Base-by-base conservation (phyloP, 2,329 filamentous ascomycete species). In the Alternaria infectoria region DNA sequence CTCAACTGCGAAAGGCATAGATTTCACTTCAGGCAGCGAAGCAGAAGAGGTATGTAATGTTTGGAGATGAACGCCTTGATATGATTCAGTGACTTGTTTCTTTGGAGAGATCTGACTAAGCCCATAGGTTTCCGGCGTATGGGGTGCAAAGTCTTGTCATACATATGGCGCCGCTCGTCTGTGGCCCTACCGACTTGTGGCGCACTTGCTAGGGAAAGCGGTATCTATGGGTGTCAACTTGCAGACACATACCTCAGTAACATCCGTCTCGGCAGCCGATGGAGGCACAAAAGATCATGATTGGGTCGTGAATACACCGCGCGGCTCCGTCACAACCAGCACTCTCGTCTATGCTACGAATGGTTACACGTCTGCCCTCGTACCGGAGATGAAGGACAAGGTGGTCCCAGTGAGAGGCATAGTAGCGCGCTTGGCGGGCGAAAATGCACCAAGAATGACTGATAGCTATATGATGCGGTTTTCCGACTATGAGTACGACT, bases 401-500 rank as follows among this genome's bases (percentile, higher is more conserved):
- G 74, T 80, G 46, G 73, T 78, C 5, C 77, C 77, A 15, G 62
- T 78, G 2, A 69, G 73, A 40, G 75, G 75, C 7, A 62, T 67
- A 36, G 60, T 65, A 12, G 60, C 57, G 13, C 63, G 40, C 2
- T 26, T 68, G 4, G 57, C 26, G n/a, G 57, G 59, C n/a, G 32
- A 30, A 40, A 51, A 59, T n/a, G 54, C 56, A 46, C 66, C 65
- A 19, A 59, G 54, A 8, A 51, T 69, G 44, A 64, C 62, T 19
- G 64, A 70, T 44, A 69, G 67, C 49, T 72, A 70, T 30, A 70
- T 68, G 59, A 62, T 92, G 77, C 77, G 86, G 17, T 85, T 86
- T 19, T 77, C 76, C 17, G 68, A 75, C 7, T 75, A 83, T 15
- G 83, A 87, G 56, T 89, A 91, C 63, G 77, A 79, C 54, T 85